Evolutionary conservation across 2,329 filamentous ascomycete species (phyloP).

Genomic region (Beauveria bassiana): DNA sequence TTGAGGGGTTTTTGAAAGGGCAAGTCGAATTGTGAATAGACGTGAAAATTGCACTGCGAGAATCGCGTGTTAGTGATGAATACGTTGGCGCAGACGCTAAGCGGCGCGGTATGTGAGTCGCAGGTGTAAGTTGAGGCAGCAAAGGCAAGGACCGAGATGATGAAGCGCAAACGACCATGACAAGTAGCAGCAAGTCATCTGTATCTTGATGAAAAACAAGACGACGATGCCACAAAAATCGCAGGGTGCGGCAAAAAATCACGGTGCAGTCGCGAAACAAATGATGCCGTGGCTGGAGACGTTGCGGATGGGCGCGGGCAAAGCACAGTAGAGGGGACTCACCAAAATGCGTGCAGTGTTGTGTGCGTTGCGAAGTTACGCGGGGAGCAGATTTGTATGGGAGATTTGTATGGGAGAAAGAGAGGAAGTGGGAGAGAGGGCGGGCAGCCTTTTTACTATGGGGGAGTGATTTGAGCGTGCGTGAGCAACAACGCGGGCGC

Average conservation of each 20-base stretch:
- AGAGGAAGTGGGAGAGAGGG: slow-evolving; percentile 46
- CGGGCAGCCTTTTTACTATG: slow-evolving; percentile 58
- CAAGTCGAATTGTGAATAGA: slow-evolving; percentile 3
- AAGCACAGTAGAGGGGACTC: slow-evolving; percentile 40
- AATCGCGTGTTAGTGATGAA: slow-evolving; percentile 12
- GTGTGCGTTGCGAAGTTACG: slow-evolving; percentile 33
- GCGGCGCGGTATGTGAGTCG: not conserved
- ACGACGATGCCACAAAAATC: slow-evolving; percentile 5
- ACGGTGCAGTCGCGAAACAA: slow-evolving; percentile 20
- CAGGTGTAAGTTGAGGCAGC: slow-evolving; percentile 8
- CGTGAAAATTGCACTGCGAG: slow-evolving; percentile 10
- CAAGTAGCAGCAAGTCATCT: not conserved
- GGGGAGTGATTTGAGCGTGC: slow-evolving; percentile 52
- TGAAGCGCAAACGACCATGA: not conserved
- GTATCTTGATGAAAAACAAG: slow-evolving; percentile 6
- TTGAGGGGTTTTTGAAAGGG: slow-evolving; percentile 12
- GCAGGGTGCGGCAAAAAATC: slow-evolving; percentile 20
- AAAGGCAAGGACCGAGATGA: slow-evolving; percentile 6
- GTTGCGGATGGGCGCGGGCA: slow-evolving; percentile 29
- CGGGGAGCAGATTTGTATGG: slow-evolving; percentile 40
- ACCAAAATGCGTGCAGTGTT: slow-evolving; percentile 31
- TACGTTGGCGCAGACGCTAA: not conserved
- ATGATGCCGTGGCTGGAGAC: slow-evolving; percentile 16
- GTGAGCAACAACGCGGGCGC: slow-evolving; percentile 21
- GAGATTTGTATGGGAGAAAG: slow-evolving; percentile 55